phyloP scores from a whole-genome alignment of 2,329 filamentous ascomycete genomes.

The Rhynchosporium graminicola region DNA sequence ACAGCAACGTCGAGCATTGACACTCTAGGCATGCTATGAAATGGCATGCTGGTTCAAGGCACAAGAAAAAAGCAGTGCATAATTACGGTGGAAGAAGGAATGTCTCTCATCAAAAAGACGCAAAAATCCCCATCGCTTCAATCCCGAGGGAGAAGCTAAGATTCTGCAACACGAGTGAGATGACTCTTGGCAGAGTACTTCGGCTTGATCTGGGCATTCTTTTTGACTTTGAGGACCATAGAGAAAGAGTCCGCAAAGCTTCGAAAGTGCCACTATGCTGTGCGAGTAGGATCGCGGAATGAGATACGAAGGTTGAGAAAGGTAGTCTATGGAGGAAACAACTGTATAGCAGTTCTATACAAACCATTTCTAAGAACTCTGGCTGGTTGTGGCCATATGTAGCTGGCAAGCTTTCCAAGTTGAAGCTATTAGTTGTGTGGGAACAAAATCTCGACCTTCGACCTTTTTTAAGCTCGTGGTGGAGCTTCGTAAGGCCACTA shows the following conservation, averaged over 20 bases:
- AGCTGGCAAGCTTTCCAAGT: no score
- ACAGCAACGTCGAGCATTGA: not conserved
- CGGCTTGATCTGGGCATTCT: constrained; percentile 74
- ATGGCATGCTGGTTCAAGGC: not conserved
- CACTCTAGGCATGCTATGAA: not conserved
- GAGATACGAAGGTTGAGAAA: not conserved
- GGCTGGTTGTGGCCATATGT: not conserved
- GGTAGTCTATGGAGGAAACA: not conserved
- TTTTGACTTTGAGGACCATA: constrained; percentile 84
- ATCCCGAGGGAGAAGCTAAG: constrained; percentile 52
- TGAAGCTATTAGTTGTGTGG: no score
- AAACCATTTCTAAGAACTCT: constrained; percentile 3
- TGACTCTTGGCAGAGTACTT: constrained; percentile 84
- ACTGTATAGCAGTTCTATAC: constrained; percentile 7
- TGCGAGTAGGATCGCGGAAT: not conserved
- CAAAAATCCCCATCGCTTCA: constrained; percentile 75
- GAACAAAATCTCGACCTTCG: no score
- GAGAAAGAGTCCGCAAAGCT: constrained; percentile 72
- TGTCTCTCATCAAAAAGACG: constrained; percentile 88
- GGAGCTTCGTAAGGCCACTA: no score
- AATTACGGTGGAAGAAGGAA: constrained; percentile 13
- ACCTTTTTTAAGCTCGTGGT: no score
- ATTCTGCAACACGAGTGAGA: constrained; percentile 94
- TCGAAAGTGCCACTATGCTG: constrained; percentile 74
- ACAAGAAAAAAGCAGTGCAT: not conserved